Evolutionary conservation across 768 basidiomycete species (phyloP).

Genomic region (Termitomyces sp.): DNA sequence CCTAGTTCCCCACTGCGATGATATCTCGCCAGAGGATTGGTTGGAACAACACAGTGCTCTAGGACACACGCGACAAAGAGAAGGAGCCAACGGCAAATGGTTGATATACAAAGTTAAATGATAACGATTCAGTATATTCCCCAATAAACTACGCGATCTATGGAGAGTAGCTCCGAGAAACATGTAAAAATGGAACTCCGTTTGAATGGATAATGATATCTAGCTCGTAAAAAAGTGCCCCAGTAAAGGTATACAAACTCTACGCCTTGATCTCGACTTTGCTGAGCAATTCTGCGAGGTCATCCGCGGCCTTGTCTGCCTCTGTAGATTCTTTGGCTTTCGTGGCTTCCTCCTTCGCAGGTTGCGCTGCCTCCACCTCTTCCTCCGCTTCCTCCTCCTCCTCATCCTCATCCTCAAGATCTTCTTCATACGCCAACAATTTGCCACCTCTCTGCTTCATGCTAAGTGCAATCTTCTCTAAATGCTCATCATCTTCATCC

Average conservation of each 20-base stretch:
- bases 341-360: conserved; percentile 11
- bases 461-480: conserved; percentile 46
- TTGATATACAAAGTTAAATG: conserved; percentile 48
- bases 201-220: background rate
- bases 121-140: background rate
- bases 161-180: background rate
- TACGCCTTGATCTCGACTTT: conserved; percentile 48
- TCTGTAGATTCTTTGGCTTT: conserved; percentile 19
- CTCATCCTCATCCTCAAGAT: conserved; percentile 71
- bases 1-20: conserved; percentile 21
- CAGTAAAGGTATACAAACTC: background rate
- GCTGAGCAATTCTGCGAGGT: conserved; percentile 60
- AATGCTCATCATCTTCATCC: conserved; percentile 66
- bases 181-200: background rate
- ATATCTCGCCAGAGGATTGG: conserved; percentile 46
- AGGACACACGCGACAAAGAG: conserved; percentile 51
- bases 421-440: conserved; percentile 67
- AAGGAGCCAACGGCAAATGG: conserved; percentile 55
- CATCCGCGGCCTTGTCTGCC: conserved; percentile 35
- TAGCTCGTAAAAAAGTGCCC: background rate
- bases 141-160: conserved; percentile 1
- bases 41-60: conserved; percentile 31
- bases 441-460: conserved; percentile 65
- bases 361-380: conserved; percentile 24
- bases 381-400: conserved; percentile 41